Evolutionary conservation across 2,329 filamentous ascomycete species (phyloP), one percentile per base, ranked within the genome.

Genomic region (Apiospora koreana): DNA sequence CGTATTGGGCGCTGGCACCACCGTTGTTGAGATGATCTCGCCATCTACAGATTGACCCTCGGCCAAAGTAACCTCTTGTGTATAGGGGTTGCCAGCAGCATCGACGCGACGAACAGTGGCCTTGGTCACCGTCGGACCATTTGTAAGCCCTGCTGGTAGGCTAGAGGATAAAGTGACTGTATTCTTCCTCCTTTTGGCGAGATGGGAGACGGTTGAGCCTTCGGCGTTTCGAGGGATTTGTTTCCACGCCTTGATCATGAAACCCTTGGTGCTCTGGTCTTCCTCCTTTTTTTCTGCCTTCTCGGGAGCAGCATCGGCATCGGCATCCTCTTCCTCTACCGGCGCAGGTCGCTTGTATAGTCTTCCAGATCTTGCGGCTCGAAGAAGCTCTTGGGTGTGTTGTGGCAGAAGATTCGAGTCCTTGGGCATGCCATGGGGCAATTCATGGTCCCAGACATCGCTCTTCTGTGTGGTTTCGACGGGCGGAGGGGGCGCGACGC

Each of bases 21-120:
- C 82, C 8, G 86, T 86, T 1, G 87, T 89, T 0, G 88, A 86
- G 71, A 94, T 88, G 67, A 97, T 91, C 78, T 97, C 94, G 70
- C 94, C 94, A 73, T 95, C 93, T 0, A 97, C 87, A 6, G 85
- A 84, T 78, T 96, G 93, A 0, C 94, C 94, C 70, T 95, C 93
- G 6, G 90, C 88, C 4, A 97, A 87, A 25, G 94, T 92, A 9
- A 96, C 90, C 76, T 97, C 94, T 79, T 96, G 94, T 1, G 95
- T 91, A 72, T 93, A 94, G 12, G 93, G 87, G 75, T 95, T 95
- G 31, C 95, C 95, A 0, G 90, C 89, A 5, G 92, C 91, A 78
- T 97, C 94, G 14, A 92, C 84, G 74, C 92, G 91, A 75, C 93
- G 90, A 68, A 98, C 93, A 28, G 92, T 96, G 0, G 93, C 94